Conservation (phyloP, 176 grass and related monocot species). For the Canna indica region DNA sequence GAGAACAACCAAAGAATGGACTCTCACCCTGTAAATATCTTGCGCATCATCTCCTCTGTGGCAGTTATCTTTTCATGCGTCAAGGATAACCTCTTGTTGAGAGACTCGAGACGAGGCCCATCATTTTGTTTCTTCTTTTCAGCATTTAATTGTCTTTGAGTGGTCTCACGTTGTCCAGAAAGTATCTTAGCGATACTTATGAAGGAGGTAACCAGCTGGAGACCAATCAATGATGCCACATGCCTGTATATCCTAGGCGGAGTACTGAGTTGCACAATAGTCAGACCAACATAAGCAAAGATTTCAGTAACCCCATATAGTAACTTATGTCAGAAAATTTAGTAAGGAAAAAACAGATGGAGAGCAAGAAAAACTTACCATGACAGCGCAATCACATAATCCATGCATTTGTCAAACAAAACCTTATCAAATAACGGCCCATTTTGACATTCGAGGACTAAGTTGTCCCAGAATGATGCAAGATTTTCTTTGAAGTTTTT, state of each 20-base stretch:
- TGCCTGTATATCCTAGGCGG: conserved; percentile 93
- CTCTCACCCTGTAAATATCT: conserved; percentile 85
- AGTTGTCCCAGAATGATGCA: conserved; percentile 70
- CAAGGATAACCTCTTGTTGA: conserved; percentile 59
- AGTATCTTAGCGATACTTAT: conserved; percentile 89
- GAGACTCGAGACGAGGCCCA: conserved; percentile 78
- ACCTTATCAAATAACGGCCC: conserved; percentile 74
- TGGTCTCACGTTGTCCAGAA: conserved; percentile 79
- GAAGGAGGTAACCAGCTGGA: conserved; percentile 90
- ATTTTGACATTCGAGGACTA: conserved; percentile 90
- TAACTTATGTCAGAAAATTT: neutral
- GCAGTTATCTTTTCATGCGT: conserved; percentile 87
- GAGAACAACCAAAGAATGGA: neutral
- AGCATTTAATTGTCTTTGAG: conserved; percentile 92
- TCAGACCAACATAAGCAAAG: neutral
- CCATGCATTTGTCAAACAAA: conserved; percentile 71
- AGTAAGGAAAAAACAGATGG: neutral
- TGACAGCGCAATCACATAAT: conserved; percentile 75
- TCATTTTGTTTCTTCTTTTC: conserved; percentile 83
- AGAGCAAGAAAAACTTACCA: conserved; percentile 44
- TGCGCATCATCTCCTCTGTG: conserved; percentile 81
- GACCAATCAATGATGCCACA: conserved; percentile 68
- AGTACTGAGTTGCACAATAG: conserved; percentile 44
- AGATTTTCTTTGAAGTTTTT: conserved; percentile 93
- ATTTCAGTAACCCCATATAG: neutral